Conservation (phyloP, 768 basidiomycete genomes). For the Amanita pseudoporphyria region DNA sequence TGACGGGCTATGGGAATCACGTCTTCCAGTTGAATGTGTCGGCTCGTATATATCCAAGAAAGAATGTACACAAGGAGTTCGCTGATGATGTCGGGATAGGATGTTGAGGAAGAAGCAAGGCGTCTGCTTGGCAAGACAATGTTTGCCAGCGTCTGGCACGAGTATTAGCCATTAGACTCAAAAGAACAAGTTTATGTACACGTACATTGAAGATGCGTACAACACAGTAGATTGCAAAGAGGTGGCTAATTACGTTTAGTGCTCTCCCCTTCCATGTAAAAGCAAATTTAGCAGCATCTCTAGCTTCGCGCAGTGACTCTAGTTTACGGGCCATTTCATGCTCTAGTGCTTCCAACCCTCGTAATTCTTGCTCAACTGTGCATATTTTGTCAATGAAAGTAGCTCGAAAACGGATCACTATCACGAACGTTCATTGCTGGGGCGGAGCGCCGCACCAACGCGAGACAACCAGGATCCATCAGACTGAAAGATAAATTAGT, state of each 20-base stretch:
- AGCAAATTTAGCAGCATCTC: slow-evolving; percentile 38
- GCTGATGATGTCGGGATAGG: slow-evolving; percentile 34
- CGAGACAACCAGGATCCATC: slow-evolving; percentile 38
- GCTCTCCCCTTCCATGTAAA: slow-evolving; percentile 46
- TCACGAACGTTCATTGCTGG: slow-evolving; percentile 19
- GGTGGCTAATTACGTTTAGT: slow-evolving; percentile 32
- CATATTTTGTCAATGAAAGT: neutral
- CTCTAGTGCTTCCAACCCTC: slow-evolving; percentile 58
- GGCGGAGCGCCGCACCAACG: slow-evolving; percentile 38
- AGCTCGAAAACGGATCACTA: slow-evolving; percentile 21
- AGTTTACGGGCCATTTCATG: slow-evolving; percentile 56
- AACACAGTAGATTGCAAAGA: slow-evolving; percentile 62
- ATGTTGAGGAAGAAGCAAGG: slow-evolving; percentile 20
- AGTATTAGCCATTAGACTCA: slow-evolving; percentile 1
- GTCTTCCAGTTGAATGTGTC: slow-evolving; percentile 20
- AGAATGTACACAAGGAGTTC: slow-evolving; percentile 24
- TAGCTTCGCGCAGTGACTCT: slow-evolving; percentile 37
- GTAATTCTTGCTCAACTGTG: slow-evolving; percentile 45
- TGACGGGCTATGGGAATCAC: slow-evolving; percentile 36
- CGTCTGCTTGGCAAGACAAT: slow-evolving; percentile 29
- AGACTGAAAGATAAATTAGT: slow-evolving; percentile 7
- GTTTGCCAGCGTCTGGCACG: slow-evolving; percentile 39
- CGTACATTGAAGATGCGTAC: slow-evolving; percentile 54
- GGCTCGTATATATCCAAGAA: slow-evolving; percentile 15
- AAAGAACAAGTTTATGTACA: slow-evolving; percentile 28